Conservation (phyloP, 345 rosid genomes). For the Populus deltoides region DNA sequence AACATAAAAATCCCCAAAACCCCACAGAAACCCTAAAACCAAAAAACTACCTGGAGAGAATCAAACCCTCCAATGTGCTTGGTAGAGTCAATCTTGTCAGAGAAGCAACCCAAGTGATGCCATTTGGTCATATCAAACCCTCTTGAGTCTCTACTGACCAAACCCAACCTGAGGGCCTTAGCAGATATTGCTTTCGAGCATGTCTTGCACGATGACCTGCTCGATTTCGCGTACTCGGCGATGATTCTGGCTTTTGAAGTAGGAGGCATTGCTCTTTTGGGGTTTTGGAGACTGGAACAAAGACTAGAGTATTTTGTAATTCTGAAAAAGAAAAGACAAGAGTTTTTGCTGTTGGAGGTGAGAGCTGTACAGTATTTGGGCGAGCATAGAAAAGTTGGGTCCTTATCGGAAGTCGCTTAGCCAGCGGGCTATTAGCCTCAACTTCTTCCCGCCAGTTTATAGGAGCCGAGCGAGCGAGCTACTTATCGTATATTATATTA, state of each 20-base stretch:
- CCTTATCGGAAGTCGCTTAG: not conserved
- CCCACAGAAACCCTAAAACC: not conserved
- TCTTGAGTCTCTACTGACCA: constrained; percentile 53
- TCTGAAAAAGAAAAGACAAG: not conserved
- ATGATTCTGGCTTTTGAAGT: constrained; percentile 31
- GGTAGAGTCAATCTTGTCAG: constrained; percentile 34
- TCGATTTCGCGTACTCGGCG: constrained; percentile 86
- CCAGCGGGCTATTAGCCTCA: not conserved
- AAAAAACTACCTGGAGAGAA: constrained; percentile 44
- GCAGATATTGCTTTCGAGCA: constrained; percentile 54
- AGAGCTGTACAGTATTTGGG: not conserved
- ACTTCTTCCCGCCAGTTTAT: not conserved
- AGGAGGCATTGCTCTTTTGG: not conserved
- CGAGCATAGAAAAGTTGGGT: not conserved
- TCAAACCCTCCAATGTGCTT: constrained; percentile 59
- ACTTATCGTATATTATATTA: not conserved
- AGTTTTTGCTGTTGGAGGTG: not conserved
- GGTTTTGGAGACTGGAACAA: not conserved
- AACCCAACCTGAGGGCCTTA: constrained; percentile 59
- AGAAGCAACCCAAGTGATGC: constrained; percentile 71
- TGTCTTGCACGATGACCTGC: constrained; percentile 68
- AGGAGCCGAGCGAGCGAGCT: not conserved
- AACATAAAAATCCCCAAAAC: not conserved
- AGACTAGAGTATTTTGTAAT: not conserved
- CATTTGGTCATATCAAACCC: constrained; percentile 74